These are phyloP conservation scores for Rosa persica DNA, from an alignment of 306 rosid genomes.

Conservation along the genomic window DNA sequence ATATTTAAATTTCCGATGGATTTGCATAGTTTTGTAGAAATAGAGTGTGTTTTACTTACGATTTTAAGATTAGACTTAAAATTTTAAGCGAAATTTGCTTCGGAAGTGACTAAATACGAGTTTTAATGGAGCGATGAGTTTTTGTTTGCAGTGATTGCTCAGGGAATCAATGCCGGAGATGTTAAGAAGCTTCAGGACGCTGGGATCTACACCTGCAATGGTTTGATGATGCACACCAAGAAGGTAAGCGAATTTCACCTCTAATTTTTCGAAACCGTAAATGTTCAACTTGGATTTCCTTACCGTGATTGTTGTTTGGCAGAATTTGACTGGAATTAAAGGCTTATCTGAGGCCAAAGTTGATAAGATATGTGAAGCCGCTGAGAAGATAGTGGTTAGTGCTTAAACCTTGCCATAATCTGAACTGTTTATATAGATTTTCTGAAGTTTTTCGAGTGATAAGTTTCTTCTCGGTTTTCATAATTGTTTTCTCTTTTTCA, in stretches of 20 bases:
- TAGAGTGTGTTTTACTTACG: background rate
- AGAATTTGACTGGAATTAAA: constrained; percentile 89
- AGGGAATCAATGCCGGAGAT: constrained; percentile 95
- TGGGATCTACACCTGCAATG: constrained; percentile 93
- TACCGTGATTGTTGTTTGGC: constrained; percentile 14
- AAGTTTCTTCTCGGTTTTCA: constrained; percentile 5
- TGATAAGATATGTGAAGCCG: constrained; percentile 94
- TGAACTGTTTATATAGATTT: background rate
- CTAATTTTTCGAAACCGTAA: background rate
- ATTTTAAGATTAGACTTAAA: constrained; percentile 7
- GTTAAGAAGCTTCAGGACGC: constrained; percentile 98
- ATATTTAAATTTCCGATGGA: background rate
- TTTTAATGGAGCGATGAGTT: constrained; percentile 13
- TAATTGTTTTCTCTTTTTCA: constrained; percentile 26
- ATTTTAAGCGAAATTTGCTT: background rate
- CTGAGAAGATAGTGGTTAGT: constrained; percentile 86
- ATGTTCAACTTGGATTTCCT: constrained; percentile 6
- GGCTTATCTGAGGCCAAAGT: constrained; percentile 97
- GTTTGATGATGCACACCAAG: constrained; percentile 96
- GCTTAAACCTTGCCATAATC: constrained; percentile 19
- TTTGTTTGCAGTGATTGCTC: constrained; percentile 65
- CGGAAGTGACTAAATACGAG: background rate
- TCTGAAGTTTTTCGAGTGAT: background rate
- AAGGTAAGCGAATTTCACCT: constrained; percentile 49
- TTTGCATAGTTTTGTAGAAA: background rate